Base-by-base conservation (phyloP, 345 rosid species). In the Cardiospermum halicacabum region DNA sequence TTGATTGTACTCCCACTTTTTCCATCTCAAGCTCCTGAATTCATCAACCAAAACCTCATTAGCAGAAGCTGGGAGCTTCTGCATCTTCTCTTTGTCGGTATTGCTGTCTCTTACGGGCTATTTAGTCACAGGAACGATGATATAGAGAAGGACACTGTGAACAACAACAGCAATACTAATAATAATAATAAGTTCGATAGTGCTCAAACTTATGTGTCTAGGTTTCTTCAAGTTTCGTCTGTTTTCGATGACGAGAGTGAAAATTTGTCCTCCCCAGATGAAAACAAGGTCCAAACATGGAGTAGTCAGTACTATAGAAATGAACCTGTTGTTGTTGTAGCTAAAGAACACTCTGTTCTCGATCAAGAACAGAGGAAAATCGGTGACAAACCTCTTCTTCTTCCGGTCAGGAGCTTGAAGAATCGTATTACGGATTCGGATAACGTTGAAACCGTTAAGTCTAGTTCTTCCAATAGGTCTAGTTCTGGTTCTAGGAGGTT, bases 91-190 rank as follows among this genome's bases (percentile, higher is more conserved):
- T 76, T 95, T 31, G 96, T 95, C 60, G 99, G 99, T 7, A 87
- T 95, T 64, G 99, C 96, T 21, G 91, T 95, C 71, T 91, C 99
- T n/a, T 95, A 89, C 66, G 99, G 99, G 39, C 89, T 91, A 13
- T 91, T 95, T 70, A 89, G 98, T 80, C 63, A 80, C 48, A 70
- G 87, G 24, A 84, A 82, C 32, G 80, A 83, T 13, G 91, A 84
- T 22, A 67, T 73, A 4, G 81, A 80, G 3, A 78, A 76, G 26
- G 81, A 84, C n/a, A 79, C 24, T n/a, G 78, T 26, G 51, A 72
- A 67, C 54, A 62, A 75, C 43, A 47, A 47, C 27, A 62, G 85
- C 9, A 77, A n/a, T n/a, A n/a, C n/a, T n/a, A n/a, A n/a, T n/a
- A n/a, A n/a, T n/a, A n/a, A n/a, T n/a, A n/a, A n/a, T n/a, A n/a